Conservation (phyloP, 768 basidiomycete genomes). For the Pleurotus platypus region DNA sequence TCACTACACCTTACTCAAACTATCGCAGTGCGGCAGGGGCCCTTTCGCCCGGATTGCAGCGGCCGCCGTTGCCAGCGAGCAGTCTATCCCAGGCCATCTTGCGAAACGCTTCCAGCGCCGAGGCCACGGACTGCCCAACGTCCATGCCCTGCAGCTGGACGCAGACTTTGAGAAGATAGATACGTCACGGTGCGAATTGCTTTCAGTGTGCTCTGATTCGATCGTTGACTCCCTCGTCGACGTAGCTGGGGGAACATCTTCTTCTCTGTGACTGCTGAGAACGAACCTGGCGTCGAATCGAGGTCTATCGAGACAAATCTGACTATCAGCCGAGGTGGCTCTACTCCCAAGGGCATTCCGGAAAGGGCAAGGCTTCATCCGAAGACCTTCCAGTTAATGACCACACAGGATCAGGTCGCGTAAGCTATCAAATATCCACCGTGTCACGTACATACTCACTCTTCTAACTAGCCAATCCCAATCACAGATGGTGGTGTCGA, state of each 20-base stretch:
- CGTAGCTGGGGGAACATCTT: neutral
- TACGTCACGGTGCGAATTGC: neutral
- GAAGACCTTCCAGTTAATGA: neutral
- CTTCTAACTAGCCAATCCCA: neutral
- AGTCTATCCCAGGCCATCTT: neutral
- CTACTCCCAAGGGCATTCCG: neutral
- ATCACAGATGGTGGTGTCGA: neutral
- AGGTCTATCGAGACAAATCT: no score
- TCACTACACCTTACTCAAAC: neutral
- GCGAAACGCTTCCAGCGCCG: neutral
- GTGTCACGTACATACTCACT: neutral
- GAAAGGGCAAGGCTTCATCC: neutral
- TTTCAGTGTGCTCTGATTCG: neutral
- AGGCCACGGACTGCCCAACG: neutral
- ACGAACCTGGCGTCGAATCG: no score
- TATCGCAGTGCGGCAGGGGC: neutral
- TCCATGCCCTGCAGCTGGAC: neutral
- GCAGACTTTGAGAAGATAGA: neutral
- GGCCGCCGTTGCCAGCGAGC: neutral
- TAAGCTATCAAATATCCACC: neutral
- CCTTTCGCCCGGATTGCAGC: neutral
- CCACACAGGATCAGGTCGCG: neutral
- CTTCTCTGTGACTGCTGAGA: neutral
- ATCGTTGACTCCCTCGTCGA: neutral
- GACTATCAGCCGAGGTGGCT: no score